Evolutionary conservation across 2,329 filamentous ascomycete species (phyloP).

Genomic region (Diaporthe citrichinensis): DNA sequence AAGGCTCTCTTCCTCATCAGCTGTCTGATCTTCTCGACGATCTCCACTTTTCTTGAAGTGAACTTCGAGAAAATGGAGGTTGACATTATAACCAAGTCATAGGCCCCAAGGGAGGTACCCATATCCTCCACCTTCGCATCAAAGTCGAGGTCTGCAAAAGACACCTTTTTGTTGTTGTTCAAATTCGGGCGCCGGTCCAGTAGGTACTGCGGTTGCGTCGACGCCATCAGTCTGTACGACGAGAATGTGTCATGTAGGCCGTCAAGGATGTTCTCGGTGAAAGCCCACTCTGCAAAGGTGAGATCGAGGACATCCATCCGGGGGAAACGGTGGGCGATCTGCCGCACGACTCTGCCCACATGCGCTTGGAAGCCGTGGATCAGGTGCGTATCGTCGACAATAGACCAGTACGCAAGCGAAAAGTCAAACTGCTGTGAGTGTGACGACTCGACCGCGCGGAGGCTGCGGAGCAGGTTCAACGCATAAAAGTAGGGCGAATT

Average conservation of each 20-base stretch:
- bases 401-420: slow-evolving; percentile 42
- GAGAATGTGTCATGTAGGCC: slow-evolving; percentile 51
- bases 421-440: slow-evolving; percentile 46
- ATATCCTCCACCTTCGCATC: slow-evolving; percentile 38
- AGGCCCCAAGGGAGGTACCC: slow-evolving; percentile 33
- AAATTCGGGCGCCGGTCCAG: slow-evolving; percentile 38
- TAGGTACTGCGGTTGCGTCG: slow-evolving; percentile 43
- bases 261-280: slow-evolving; percentile 51
- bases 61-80: slow-evolving; percentile 44
- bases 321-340: slow-evolving; percentile 57
- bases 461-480: slow-evolving; percentile 49
- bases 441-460: slow-evolving; percentile 42
- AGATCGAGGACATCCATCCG: slow-evolving; percentile 57
- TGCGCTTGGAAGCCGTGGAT: slow-evolving; percentile 51
- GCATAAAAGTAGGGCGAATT: slow-evolving; percentile 50
- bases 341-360: slow-evolving; percentile 51
- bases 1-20: slow-evolving; percentile 51
- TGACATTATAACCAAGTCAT: slow-evolving; percentile 49
- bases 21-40: slow-evolving; percentile 41
- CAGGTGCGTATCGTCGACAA: slow-evolving; percentile 51
- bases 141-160: slow-evolving; percentile 45
- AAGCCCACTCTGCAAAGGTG: slow-evolving; percentile 48
- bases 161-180: slow-evolving; percentile 42
- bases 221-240: slow-evolving; percentile 48
- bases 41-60: neutral